Base-by-base conservation (phyloP, 257 asterid species). In the Voacanga thouarsii region DNA sequence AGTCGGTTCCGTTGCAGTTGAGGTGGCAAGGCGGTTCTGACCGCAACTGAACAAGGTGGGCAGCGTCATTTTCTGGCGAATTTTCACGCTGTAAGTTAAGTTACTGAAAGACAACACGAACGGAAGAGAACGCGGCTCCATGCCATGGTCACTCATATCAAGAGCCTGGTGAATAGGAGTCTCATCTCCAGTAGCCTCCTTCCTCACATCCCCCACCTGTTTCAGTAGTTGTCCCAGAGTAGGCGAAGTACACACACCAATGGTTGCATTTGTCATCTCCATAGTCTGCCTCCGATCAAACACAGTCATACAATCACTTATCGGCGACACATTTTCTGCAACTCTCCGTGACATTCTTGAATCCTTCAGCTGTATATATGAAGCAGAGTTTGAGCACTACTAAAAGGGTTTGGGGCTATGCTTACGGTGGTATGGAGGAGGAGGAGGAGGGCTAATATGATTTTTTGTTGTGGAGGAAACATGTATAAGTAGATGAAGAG, bases 101-200 rank as follows among this genome's bases (percentile, higher is more conserved):
- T 89, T 75, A 16, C 26, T 80, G 82, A 91, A 91, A 0, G 91
- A 80, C 9, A 93, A 89, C 2, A 85, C 87, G 51, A 91, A 91
- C 0, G 94, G 96, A 43, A 93, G 79, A 0, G 93, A 75, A 0
- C 87, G 87, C 0, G 87, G 85, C 28, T 82, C 86, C 56, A 81
- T 64, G 47, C 83, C 57, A 5, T 76, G 63, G 41, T 83, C 91
- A 50, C 79, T 77, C 18, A 91, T 67, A 21, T 89, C 96, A 4
- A 94, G 90, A n/a, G 82, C 92, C 11, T 85, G 96, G 53, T 92
- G 97, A 26, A 73, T 89, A 64, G 98, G 97, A 1, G 98, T 88
- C 43, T 92, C 94, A 19, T 92, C 97, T 0, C 96, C 97, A 21
- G 90, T 76, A 41, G 51, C 90, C 24, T 90, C 96, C 80, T 87